Conservation (phyloP, 2,329 filamentous ascomycete species). For the Annulohypoxylon truncatum region DNA sequence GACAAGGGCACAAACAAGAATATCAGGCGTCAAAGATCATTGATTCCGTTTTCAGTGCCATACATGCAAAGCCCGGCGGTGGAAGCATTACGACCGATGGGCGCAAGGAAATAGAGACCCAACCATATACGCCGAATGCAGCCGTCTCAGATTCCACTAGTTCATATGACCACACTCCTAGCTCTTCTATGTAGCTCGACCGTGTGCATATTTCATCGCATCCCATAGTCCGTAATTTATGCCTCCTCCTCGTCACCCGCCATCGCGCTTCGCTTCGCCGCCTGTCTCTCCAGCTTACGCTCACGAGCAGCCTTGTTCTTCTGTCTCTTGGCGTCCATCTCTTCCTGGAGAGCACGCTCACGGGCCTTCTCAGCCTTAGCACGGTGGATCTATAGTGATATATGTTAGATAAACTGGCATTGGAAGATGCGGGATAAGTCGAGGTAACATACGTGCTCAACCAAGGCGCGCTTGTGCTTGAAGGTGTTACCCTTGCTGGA, state of each 20-base stretch:
- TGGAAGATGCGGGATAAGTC: background rate
- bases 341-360: conserved; percentile 95
- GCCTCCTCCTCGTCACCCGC: conserved; percentile 75
- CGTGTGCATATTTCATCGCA: conserved; percentile 45
- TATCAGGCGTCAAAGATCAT: conserved; percentile 56
- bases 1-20: background rate
- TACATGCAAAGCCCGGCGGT: conserved; percentile 60
- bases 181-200: conserved; percentile 44
- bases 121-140: conserved; percentile 61
- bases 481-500: conserved; percentile 99
- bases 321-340: conserved; percentile 99
- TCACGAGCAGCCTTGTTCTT: conserved; percentile 99
- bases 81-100: conserved; percentile 49
- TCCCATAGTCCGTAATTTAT: conserved; percentile 53
- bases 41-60: conserved; percentile 66
- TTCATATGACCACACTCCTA: conserved; percentile 46
- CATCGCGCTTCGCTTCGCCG: conserved; percentile 90
- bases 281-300: conserved; percentile 93
- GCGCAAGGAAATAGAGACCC: conserved; percentile 57
- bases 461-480: conserved; percentile 99
- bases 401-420: conserved; percentile 23
- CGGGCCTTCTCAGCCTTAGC: conserved; percentile 99
- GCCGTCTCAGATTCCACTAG: conserved; percentile 49
- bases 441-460: conserved; percentile 92
- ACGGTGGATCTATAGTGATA: conserved; percentile 87